A percentile compares a stretch with the other conserved stretches of the same genome.
Conservation (phyloP, 805 yeast species). For the Clavispora santaluciae region DNA sequence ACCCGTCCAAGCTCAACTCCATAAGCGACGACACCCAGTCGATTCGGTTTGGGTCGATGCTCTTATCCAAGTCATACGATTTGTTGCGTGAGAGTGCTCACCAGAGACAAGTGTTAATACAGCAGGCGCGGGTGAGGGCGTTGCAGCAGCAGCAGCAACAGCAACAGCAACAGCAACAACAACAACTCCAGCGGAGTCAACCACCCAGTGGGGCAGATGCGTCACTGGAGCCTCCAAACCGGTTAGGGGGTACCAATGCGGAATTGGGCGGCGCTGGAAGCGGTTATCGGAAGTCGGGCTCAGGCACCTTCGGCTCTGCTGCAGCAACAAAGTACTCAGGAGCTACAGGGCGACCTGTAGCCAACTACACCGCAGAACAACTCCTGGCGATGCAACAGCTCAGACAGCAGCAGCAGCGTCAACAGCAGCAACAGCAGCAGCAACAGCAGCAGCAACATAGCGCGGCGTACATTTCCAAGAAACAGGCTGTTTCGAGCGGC, state of each 20-base stretch:
- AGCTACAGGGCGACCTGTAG: conserved; percentile 2
- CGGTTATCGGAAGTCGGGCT: conserved; percentile 2
- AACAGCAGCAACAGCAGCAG: conserved; percentile 9
- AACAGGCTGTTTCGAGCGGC: neutral
- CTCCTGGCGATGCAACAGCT: conserved; percentile 10
- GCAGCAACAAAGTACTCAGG: conserved; percentile 3
- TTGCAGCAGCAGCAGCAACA: conserved; percentile 35
- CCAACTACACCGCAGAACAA: conserved; percentile 7
- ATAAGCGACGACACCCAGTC: conserved; percentile 84
- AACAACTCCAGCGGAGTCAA: conserved; percentile 18
- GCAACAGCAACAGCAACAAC: conserved; percentile 5
- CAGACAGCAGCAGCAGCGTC: conserved; percentile 10
- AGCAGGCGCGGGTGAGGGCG: conserved; percentile 45
- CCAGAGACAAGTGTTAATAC: conserved; percentile 49
- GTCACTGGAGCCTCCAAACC: neutral
- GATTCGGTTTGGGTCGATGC: conserved; percentile 87
- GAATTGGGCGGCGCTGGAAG: conserved; percentile 10
- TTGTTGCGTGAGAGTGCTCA: conserved; percentile 68
- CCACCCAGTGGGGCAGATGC: neutral
- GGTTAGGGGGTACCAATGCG: conserved; percentile 1
- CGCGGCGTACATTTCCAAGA: conserved; percentile 1
- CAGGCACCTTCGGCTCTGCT: conserved; percentile 1
- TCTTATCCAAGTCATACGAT: conserved; percentile 81
- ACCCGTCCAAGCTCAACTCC: conserved; percentile 79
- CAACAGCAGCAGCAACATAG: conserved; percentile 3